phyloP scores from a whole-genome alignment of 108 stramenopile species.

The Pseudonitzschia multiseries region DNA sequence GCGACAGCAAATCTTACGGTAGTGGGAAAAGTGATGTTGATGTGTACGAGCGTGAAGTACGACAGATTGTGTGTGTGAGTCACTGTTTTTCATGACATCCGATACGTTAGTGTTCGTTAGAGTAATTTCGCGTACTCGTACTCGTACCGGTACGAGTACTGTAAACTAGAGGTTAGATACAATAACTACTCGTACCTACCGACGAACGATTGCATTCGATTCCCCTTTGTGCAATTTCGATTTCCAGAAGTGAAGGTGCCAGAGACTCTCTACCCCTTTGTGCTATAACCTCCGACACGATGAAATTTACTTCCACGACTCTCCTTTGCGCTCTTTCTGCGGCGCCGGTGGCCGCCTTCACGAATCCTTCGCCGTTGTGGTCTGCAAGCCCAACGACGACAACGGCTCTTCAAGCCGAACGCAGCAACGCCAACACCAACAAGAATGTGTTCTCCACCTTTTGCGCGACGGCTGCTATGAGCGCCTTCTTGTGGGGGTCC shows the following conservation, averaged over 20 bases:
- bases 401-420: conserved; percentile 8
- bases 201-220: neutral
- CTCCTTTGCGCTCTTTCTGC: neutral
- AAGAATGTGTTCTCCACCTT: conserved; percentile 18
- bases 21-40: neutral
- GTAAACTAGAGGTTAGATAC: no score
- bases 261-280: neutral
- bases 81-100: conserved; percentile 9
- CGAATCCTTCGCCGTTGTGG: neutral
- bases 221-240: neutral
- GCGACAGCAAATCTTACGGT: conserved; percentile 3
- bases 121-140: neutral
- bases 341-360: conserved; percentile 10
- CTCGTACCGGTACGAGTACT: no score
- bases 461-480: conserved; percentile 29
- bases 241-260: neutral
- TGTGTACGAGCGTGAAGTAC: neutral
- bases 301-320: conserved; percentile 12
- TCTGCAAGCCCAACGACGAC: neutral
- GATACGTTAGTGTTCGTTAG: neutral
- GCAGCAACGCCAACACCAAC: neutral
- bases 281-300: neutral
- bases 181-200: neutral
- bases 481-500: conserved; percentile 21
- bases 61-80: conserved; percentile 9